Conservation (phyloP, 441 rosid genomes). For the Capsella rubella region DNA sequence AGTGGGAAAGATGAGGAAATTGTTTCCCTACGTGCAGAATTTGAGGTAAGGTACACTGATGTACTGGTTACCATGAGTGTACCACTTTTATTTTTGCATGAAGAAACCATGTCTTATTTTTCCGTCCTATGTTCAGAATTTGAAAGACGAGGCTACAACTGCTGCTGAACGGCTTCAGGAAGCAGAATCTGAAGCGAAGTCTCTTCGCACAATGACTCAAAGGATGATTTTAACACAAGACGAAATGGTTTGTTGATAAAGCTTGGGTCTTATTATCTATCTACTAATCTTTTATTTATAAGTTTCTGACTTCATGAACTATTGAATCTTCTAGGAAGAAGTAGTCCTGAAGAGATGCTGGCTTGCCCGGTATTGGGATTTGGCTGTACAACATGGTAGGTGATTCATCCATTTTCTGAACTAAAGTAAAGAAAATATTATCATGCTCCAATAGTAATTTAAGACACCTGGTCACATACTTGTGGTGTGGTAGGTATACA, state of each 20-base stretch:
- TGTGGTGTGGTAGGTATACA: background rate
- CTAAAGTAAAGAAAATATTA: slow-evolving; percentile 7
- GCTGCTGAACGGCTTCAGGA: slow-evolving; percentile 69
- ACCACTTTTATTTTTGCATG: slow-evolving; percentile 24
- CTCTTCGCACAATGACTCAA: slow-evolving; percentile 81
- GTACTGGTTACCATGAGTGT: slow-evolving; percentile 24
- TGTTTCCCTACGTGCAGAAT: slow-evolving; percentile 67
- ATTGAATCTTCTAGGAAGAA: slow-evolving; percentile 72
- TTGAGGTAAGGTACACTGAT: slow-evolving; percentile 63
- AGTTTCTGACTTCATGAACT: slow-evolving; percentile 37
- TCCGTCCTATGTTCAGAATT: slow-evolving; percentile 55
- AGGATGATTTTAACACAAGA: slow-evolving; percentile 95
- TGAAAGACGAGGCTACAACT: slow-evolving; percentile 71
- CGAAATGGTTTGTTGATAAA: slow-evolving; percentile 78
- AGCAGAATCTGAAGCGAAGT: slow-evolving; percentile 85
- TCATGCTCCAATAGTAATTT: slow-evolving; percentile 2
- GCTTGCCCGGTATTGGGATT: slow-evolving; percentile 99
- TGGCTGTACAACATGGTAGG: slow-evolving; percentile 91
- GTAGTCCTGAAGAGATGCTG: slow-evolving; percentile 99
- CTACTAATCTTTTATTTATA: slow-evolving; percentile 29
- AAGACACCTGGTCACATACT: background rate
- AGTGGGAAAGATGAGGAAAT: slow-evolving; percentile 79
- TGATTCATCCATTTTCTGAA: slow-evolving; percentile 20
- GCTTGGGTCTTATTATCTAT: slow-evolving; percentile 28
- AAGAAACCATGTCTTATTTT: slow-evolving; percentile 33